These are phyloP conservation scores for Tetraselmis striata DNA, from an alignment of 139 green algal genomes.

Conservation along the genomic window DNA sequence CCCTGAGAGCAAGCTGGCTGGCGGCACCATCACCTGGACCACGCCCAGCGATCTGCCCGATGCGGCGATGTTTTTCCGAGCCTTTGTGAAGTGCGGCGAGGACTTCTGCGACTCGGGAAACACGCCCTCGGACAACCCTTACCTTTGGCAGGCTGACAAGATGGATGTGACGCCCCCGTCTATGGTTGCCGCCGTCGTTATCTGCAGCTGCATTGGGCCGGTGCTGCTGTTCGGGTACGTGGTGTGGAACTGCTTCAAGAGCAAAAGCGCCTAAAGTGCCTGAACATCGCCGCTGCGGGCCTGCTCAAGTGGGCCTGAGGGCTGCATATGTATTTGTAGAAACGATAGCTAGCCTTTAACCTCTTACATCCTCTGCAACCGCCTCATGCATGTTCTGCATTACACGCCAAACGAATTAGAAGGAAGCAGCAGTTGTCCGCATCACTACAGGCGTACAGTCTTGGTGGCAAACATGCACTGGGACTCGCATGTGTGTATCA, in stretches of 20 bases:
- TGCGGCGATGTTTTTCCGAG: background rate
- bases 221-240: background rate
- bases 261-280: background rate
- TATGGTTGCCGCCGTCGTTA: background rate
- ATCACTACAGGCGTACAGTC: no score
- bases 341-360: no score
- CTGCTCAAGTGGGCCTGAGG: no score
- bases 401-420: no score
- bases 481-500: no score
- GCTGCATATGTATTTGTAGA: no score
- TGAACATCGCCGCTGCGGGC: no score
- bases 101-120: background rate
- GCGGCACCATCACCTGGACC: background rate
- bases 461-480: no score
- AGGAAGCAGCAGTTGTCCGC: no score
- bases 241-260: background rate
- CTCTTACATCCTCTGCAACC: no score
- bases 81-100: background rate
- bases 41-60: background rate
- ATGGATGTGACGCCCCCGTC: background rate
- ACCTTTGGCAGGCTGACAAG: background rate
- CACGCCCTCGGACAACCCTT: background rate
- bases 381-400: no score
- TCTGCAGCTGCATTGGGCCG: background rate
- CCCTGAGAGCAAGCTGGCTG: no score